Percentiles rank a stretch among this genome's conserved stretches.
These are phyloP conservation scores for Piromyces sp. DNA, from an alignment of 192 early-diverging fungal genomes.

Conservation along the genomic window DNA sequence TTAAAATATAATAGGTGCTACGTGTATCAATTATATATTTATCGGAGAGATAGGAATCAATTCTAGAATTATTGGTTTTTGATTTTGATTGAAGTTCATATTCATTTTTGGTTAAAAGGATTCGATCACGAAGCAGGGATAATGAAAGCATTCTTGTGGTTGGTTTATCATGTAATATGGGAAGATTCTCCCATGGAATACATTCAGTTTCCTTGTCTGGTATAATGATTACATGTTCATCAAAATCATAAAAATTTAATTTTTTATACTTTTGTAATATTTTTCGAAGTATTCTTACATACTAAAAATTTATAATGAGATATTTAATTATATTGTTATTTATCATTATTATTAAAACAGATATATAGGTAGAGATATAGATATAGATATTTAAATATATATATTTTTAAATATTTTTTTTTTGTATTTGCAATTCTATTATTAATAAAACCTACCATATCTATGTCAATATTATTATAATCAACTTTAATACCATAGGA, in stretches of 20 bases:
- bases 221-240: constrained; percentile 58
- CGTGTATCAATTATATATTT: constrained; percentile 10
- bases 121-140: constrained; percentile 38
- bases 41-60: background rate
- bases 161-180: constrained; percentile 43
- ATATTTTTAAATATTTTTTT: too few species aligned
- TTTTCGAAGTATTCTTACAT: background rate
- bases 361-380: too few species aligned
- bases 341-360: too few species aligned
- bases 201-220: constrained; percentile 68
- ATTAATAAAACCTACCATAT: constrained; percentile 4
- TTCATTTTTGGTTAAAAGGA: background rate
- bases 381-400: too few species aligned
- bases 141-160: constrained; percentile 70
- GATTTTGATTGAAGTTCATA: constrained; percentile 8
- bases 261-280: background rate
- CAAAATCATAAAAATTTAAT: background rate
- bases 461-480: constrained; percentile 32
- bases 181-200: constrained; percentile 80
- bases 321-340: too few species aligned
- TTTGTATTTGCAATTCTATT: too few species aligned
- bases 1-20: constrained; percentile 66
- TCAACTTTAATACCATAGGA: constrained; percentile 26
- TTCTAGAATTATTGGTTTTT: background rate
- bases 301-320: too few species aligned